phyloP scores from a whole-genome alignment of 495 filamentous ascomycete genomes.

The Talaromyces wortmannii region DNA sequence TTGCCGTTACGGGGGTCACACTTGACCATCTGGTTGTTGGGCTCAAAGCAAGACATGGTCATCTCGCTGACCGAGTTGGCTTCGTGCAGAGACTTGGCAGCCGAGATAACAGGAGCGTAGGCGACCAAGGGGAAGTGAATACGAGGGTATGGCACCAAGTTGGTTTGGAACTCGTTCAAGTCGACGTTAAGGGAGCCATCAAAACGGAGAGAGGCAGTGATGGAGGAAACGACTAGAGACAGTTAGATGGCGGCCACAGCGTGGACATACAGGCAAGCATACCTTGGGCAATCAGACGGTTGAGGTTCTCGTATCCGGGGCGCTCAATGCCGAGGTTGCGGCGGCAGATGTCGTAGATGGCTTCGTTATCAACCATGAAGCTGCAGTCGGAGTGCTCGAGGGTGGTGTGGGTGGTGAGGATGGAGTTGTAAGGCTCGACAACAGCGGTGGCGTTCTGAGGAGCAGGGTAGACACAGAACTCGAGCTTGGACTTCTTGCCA shows the following conservation, averaged over 20 bases:
- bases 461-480: slow-evolving; percentile 98
- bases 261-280: slow-evolving; percentile 13
- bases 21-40: slow-evolving; percentile 97
- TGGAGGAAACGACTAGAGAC: slow-evolving; percentile 80
- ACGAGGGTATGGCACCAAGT: slow-evolving; percentile 96
- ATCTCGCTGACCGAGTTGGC: slow-evolving; percentile 64
- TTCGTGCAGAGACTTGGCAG: slow-evolving; percentile 91
- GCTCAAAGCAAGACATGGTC: slow-evolving; percentile 66
- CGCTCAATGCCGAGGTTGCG: slow-evolving; percentile 95
- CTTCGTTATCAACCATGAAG: slow-evolving; percentile 99
- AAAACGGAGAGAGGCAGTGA: slow-evolving; percentile 97
- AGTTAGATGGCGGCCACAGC: slow-evolving; percentile 4
- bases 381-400: slow-evolving; percentile 99
- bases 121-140: slow-evolving; percentile 98
- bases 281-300: slow-evolving; percentile 96
- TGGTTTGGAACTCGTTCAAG: slow-evolving; percentile 99
- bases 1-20: slow-evolving; percentile 98
- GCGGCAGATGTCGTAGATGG: slow-evolving; percentile 98
- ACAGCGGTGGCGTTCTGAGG: slow-evolving; percentile 95
- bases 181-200: slow-evolving; percentile 99
- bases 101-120: slow-evolving; percentile 90
- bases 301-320: slow-evolving; percentile 96
- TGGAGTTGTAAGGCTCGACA: slow-evolving; percentile 99
- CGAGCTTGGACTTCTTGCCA: slow-evolving; percentile 99
- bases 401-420: slow-evolving; percentile 97